phyloP scores from a whole-genome alignment of 2,329 filamentous ascomycete species.

The Stagonosporopsis chrysanthemi region DNA sequence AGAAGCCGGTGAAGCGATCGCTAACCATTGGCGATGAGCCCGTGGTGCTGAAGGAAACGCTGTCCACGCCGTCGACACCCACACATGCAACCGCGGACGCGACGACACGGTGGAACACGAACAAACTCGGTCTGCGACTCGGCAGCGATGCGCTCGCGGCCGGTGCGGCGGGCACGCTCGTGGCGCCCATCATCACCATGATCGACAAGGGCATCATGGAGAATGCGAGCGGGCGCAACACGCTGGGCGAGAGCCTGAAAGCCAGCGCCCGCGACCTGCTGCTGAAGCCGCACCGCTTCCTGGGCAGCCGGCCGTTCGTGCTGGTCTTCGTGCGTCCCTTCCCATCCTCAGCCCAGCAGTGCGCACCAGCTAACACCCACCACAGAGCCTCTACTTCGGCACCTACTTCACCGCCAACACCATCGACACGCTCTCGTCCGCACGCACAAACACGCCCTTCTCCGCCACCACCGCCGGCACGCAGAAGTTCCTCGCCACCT shows the following conservation, averaged over 20 bases:
- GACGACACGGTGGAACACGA: conserved; percentile 71
- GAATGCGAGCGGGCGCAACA: conserved; percentile 74
- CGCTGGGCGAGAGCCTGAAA: conserved; percentile 66
- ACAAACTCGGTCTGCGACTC: conserved; percentile 71
- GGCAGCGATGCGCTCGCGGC: conserved; percentile 74
- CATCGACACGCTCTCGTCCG: conserved; percentile 80
- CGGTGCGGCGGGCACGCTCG: conserved; percentile 73
- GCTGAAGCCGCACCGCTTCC: conserved; percentile 65
- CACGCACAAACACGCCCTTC: conserved; percentile 62
- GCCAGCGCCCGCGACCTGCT: conserved; percentile 65
- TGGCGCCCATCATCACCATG: conserved; percentile 84
- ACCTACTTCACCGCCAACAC: conserved; percentile 90
- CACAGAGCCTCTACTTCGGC: conserved; percentile 74
- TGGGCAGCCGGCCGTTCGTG: conserved; percentile 71
- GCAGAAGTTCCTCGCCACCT: conserved; percentile 82
- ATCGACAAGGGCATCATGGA: conserved; percentile 85
- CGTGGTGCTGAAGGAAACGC: conserved; percentile 1
- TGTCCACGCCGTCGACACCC: neutral
- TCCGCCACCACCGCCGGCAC: conserved; percentile 74
- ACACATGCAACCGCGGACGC: neutral
- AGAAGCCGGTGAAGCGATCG: neutral
- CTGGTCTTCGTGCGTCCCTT: conserved; percentile 62
- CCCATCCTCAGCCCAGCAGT: neutral
- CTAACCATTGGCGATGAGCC: conserved; percentile 12
- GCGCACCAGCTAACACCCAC: neutral